A percentile compares a stretch with the other conserved stretches of the same genome.
These are phyloP conservation scores for Sechiopsis laciniata DNA, from an alignment of 306 rosid genomes.

Conservation along the genomic window DNA sequence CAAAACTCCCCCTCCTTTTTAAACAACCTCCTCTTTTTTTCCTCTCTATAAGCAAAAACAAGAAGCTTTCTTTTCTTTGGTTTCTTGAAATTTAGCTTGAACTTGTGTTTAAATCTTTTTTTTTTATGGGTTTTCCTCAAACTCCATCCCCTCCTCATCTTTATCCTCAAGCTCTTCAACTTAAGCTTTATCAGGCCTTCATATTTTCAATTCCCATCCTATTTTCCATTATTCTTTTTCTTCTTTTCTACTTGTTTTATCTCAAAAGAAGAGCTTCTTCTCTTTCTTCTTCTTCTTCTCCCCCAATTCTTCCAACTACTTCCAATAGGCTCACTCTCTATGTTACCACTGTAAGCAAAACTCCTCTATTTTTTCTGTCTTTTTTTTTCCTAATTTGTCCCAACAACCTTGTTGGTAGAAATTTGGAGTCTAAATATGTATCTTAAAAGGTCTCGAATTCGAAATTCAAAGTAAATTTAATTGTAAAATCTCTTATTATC, in stretches of 20 bases:
- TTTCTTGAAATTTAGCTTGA: neutral
- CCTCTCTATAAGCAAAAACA: neutral
- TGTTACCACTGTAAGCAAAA: slow-evolving; percentile 37
- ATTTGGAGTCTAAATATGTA: too few species aligned
- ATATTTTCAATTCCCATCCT: slow-evolving; percentile 84
- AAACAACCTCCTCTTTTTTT: neutral
- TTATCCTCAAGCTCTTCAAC: slow-evolving; percentile 70
- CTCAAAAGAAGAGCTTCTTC: slow-evolving; percentile 73
- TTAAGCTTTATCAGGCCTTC: slow-evolving; percentile 86
- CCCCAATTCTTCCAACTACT: slow-evolving; percentile 36
- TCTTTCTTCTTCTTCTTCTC: slow-evolving; percentile 26
- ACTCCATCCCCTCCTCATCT: slow-evolving; percentile 49
- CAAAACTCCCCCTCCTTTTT: neutral
- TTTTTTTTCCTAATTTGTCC: too few species aligned
- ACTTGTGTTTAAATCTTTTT: neutral
- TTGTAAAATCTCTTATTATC: too few species aligned
- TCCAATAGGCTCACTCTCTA: slow-evolving; percentile 31
- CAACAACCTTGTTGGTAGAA: too few species aligned
- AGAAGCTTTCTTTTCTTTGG: neutral
- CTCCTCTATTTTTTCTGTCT: neutral
- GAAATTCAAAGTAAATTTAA: too few species aligned
- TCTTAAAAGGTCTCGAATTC: too few species aligned
- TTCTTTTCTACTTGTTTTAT: slow-evolving; percentile 28
- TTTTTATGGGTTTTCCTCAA: slow-evolving; percentile 46
- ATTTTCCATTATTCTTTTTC: slow-evolving; percentile 63